These are phyloP conservation scores for Cercophora sp. DNA, from an alignment of 495 filamentous ascomycete genomes.

Conservation along the genomic window DNA sequence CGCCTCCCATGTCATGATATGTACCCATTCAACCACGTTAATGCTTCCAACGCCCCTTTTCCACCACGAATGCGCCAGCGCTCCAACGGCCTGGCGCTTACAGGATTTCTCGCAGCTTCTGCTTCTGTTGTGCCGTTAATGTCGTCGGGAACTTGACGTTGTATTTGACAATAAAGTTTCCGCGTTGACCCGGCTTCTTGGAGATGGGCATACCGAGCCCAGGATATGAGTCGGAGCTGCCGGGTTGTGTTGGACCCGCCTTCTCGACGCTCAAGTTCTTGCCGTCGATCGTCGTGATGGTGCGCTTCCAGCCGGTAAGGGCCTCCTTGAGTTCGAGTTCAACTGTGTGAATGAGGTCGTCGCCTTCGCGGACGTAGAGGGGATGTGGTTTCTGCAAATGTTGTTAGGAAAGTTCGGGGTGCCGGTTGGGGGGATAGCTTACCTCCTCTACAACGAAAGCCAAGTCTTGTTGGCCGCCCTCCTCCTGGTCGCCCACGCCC, in stretches of 20 bases:
- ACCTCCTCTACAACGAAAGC: conserved; percentile 94
- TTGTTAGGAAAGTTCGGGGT: not conserved
- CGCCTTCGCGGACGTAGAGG: conserved; percentile 76
- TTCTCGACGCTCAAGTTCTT: conserved; percentile 73
- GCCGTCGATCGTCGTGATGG: conserved; percentile 88
- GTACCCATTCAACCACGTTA: not conserved
- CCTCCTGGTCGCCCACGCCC: conserved; percentile 92
- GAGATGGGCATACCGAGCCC: conserved; percentile 85
- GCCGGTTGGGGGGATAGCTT: conserved; percentile 28
- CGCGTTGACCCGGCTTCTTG: conserved; percentile 78
- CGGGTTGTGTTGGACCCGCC: conserved; percentile 78
- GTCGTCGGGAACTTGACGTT: conserved; percentile 85
- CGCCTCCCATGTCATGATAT: conserved; percentile 5
- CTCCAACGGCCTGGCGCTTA: conserved; percentile 18
- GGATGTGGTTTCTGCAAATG: conserved; percentile 71
- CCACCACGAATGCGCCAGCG: not conserved
- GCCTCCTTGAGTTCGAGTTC: conserved; percentile 91
- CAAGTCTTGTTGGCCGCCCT: conserved; percentile 94
- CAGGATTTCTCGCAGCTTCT: conserved; percentile 71
- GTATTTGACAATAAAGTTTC: conserved; percentile 83
- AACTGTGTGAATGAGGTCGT: conserved; percentile 73
- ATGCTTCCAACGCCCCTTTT: not conserved
- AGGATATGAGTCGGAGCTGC: conserved; percentile 75
- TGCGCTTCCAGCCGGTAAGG: conserved; percentile 89
- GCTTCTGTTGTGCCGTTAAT: conserved; percentile 72